phyloP scores from a whole-genome alignment of 2,329 filamentous ascomycete species.

The Ascochyta clinopodiicola region DNA sequence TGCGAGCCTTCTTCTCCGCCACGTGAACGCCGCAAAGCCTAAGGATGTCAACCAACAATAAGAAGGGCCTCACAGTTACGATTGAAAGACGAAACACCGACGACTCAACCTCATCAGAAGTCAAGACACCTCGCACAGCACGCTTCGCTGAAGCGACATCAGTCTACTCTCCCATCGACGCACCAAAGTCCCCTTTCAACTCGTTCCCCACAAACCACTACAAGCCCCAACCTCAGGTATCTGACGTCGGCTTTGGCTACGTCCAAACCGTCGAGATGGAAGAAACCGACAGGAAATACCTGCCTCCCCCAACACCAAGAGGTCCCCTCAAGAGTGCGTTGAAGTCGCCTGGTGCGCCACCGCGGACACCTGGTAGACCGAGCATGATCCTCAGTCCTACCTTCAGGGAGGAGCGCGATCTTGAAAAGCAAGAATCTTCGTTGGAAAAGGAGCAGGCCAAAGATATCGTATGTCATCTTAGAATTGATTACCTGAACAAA shows the following conservation, averaged over 20 bases:
- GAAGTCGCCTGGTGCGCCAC: constrained; percentile 84
- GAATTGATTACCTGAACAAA: background rate
- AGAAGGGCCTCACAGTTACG: constrained; percentile 50
- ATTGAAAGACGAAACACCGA: constrained; percentile 50
- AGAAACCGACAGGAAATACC: constrained; percentile 54
- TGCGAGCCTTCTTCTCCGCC: constrained; percentile 43
- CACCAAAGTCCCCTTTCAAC: constrained; percentile 54
- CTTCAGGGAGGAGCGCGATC: constrained; percentile 82
- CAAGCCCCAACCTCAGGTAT: constrained; percentile 72
- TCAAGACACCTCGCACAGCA: constrained; percentile 74
- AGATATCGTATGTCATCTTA: constrained; percentile 75
- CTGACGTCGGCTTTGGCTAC: constrained; percentile 92
- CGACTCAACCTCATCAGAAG: constrained; percentile 50
- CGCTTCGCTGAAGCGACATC: constrained; percentile 83
- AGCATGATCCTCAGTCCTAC: constrained; percentile 89
- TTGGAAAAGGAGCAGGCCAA: constrained; percentile 88
- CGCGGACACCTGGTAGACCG: constrained; percentile 57
- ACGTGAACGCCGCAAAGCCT: constrained; percentile 42
- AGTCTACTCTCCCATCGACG: constrained; percentile 77
- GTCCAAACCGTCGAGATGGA: constrained; percentile 67
- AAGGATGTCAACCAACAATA: constrained; percentile 56
- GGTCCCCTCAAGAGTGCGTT: constrained; percentile 87
- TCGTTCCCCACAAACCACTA: constrained; percentile 62
- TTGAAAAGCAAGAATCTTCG: constrained; percentile 81
- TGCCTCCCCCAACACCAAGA: constrained; percentile 68